phyloP scores from a whole-genome alignment of 2,329 filamentous ascomycete species.

The Fusarium newnesense region DNA sequence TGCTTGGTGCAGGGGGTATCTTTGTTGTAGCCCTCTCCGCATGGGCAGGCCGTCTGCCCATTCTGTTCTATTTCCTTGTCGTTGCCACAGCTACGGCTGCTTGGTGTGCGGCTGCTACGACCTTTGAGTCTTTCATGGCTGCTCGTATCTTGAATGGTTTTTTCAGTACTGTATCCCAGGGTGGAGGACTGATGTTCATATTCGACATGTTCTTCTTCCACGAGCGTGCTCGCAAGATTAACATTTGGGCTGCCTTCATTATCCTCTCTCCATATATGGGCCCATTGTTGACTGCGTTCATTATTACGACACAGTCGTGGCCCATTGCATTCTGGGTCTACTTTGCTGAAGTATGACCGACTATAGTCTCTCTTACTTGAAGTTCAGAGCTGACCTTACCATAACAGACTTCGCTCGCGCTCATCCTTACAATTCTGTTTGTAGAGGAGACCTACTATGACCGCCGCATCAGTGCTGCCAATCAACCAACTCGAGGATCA shows the following conservation, averaged over 20 bases:
- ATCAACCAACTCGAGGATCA: not conserved
- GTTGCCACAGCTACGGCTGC: rapidly evolving
- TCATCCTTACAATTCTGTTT: not conserved
- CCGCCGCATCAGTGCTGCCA: not conserved
- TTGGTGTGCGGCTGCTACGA: not conserved
- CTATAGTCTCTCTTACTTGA: rapidly evolving
- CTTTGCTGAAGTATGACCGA: rapidly evolving
- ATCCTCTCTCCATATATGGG: not conserved
- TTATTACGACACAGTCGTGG: not conserved
- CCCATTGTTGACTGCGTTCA: not conserved
- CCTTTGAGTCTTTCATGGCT: not conserved
- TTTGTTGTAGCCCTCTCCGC: not conserved
- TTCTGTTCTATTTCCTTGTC: not conserved
- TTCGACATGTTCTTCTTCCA: not conserved
- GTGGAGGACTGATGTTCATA: not conserved
- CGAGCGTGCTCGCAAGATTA: not conserved
- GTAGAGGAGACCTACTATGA: not conserved
- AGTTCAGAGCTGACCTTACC: rapidly evolving
- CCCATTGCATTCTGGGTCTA: not conserved
- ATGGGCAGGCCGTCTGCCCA: not conserved
- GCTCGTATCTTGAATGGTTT: not conserved
- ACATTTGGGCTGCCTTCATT: not conserved
- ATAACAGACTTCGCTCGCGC: not conserved
- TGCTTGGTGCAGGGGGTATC: not conserved
- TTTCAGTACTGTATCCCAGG: not conserved